These are phyloP conservation scores for Tarenaya hassleriana DNA, from an alignment of 345 rosid genomes.

Conservation along the genomic window DNA sequence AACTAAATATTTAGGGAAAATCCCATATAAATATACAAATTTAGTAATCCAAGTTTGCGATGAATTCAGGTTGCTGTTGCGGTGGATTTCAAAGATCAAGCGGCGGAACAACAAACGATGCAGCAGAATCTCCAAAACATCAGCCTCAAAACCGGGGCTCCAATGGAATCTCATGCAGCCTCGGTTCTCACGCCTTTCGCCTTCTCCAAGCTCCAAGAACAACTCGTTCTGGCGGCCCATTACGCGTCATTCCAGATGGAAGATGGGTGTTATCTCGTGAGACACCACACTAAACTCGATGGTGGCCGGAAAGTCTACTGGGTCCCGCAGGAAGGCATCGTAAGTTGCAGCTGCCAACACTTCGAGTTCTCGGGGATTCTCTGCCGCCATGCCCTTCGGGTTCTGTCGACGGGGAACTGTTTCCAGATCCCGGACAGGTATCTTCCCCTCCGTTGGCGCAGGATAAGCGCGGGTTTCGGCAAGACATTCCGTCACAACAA, in stretches of 20 bases:
- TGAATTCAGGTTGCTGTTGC: constrained; percentile 64
- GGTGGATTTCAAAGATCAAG: constrained; percentile 91
- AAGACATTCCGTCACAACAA: constrained; percentile 43
- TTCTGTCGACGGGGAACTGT: constrained; percentile 87
- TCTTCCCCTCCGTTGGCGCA: constrained; percentile 80
- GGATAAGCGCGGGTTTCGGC: constrained; percentile 42
- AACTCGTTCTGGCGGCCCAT: constrained; percentile 89
- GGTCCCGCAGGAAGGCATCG: constrained; percentile 77
- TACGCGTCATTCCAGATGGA: constrained; percentile 91
- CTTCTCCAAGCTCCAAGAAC: constrained; percentile 93
- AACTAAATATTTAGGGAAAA: too few relatives aligned
- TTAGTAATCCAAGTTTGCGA: neutral
- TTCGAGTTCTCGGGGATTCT: constrained; percentile 97
- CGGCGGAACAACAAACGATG: constrained; percentile 94
- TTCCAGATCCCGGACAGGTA: constrained; percentile 88
- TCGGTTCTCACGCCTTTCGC: constrained; percentile 86
- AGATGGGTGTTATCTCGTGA: constrained; percentile 69
- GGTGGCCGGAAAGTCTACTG: constrained; percentile 93
- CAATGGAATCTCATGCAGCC: constrained; percentile 94
- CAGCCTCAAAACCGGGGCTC: constrained; percentile 80
- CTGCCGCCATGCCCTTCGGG: constrained; percentile 87
- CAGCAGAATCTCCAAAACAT: constrained; percentile 92
- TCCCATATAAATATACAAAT: neutral
- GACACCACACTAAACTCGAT: constrained; percentile 89
- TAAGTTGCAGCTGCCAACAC: constrained; percentile 91